Base-by-base conservation (phyloP, 2,329 filamentous ascomycete species). In the Fusarium sp. region DNA sequence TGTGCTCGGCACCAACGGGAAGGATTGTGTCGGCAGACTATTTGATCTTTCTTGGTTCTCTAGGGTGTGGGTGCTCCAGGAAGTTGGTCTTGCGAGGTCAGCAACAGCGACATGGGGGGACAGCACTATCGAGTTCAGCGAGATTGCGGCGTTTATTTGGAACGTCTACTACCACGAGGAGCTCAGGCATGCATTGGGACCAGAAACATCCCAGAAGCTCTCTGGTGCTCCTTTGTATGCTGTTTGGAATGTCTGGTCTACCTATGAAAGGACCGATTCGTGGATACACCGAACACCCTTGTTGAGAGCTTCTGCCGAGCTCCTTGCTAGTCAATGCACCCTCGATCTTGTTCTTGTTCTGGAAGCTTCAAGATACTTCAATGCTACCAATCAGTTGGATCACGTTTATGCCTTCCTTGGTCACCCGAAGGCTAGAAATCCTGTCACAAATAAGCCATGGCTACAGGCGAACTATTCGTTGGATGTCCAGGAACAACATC, bases 321-420 rank as follows among this genome's bases (percentile, higher is more conserved):
- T 55, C 1, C 29, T 64, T 7, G 49, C 49, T 1, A 22, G 7
- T 8, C 57, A 64, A 8, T 54, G 48, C 24, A 52, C 18, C 10
- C 40, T 64, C 3, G 61, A 64, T 42, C 61, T 64, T 14, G 52
- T 61, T 10, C 57, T 61, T n/a, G 61, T 64, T 22, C 29, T 64
- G 11, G 61, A 64, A 7, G 61, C 61, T 2, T 61, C 61, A 2
- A n/a, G 49, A 4, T 64, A 64, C 16, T 64, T 64, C 12, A 64
- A 61, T 25, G 61, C 61, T 7, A 64, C 61, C 0, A 64, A 64
- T 8, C 59, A 48, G 11, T 14, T 64, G 2, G 61, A 64, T 18
- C 57, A 64, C 11, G 49, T 64, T 0, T 64, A 64, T 27, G 61
- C 61, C 5, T 56, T 64, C 8, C 20, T 64, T 4, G 61, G 61